Percentiles rank a stretch among this genome's conserved stretches.
phyloP scores from a whole-genome alignment of 257 asterid genomes.

The Ilex aquifolium region DNA sequence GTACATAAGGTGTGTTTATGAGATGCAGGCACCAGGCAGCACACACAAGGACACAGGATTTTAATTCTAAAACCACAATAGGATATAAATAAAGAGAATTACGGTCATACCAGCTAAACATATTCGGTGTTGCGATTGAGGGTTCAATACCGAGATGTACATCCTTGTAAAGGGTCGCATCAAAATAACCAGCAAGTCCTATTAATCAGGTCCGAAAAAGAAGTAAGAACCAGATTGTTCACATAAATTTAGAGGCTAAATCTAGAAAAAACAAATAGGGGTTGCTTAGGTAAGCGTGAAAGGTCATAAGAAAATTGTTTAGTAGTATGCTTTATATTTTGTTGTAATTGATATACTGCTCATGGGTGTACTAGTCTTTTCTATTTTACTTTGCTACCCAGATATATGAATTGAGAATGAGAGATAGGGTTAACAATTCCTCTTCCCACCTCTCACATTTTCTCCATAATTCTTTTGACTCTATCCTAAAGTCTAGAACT shows the following conservation, averaged over 20 bases:
- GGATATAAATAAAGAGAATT: not conserved
- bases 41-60: not conserved
- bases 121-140: slow-evolving; percentile 84
- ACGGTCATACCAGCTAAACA: slow-evolving; percentile 86
- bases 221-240: not conserved
- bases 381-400: too few relatives aligned
- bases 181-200: slow-evolving; percentile 98
- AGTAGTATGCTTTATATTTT: too few relatives aligned
- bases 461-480: too few relatives aligned
- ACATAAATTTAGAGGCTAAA: not conserved
- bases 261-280: too few relatives aligned
- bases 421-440: too few relatives aligned
- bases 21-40: not conserved
- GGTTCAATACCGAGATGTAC: slow-evolving; percentile 97
- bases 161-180: slow-evolving; percentile 86
- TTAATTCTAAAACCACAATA: not conserved
- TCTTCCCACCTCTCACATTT: too few relatives aligned
- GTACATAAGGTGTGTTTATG: not conserved
- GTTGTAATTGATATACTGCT: too few relatives aligned
- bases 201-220: slow-evolving; percentile 8
- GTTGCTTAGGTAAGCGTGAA: too few relatives aligned
- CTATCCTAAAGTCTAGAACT: too few relatives aligned
- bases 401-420: too few relatives aligned
- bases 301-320: too few relatives aligned
- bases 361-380: too few relatives aligned